Base-by-base conservation (phyloP, 805 yeast genomes). In the Yarrowia deformans region DNA sequence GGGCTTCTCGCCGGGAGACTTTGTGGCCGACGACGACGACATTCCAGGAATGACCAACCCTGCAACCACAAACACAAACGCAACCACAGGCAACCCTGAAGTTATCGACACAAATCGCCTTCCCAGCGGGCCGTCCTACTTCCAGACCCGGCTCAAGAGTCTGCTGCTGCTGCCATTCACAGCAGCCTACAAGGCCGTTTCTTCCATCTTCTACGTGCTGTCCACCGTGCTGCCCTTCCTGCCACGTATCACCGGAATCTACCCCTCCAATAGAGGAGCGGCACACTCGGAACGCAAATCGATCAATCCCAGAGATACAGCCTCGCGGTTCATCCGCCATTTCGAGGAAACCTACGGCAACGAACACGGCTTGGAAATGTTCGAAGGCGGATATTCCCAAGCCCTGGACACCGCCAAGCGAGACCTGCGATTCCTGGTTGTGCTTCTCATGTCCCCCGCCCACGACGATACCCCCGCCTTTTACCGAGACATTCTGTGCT, bases 321-420 rank as follows among this genome's bases (percentile, higher is more conserved):
- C 87, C 0, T 80, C 83, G 67, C 79, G 82, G 70, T 87, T 88
- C 72, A 80, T 83, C 37, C 77, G 83, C 29, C 82, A 81, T 29
- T 82, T 88, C 64, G 88, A 87, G 73, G 88, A 85, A 71, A 78
- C 70, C 73, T 79, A 72, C 46, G 79, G 77, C 69, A 72, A 40
- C n/a, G 48, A 67, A 4, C 67, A 54, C 39, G 66, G 54, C 9
- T 35, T 70, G 46, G 61, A 73, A 70, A 63, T 75, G 72, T 82
- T 85, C 67, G 87, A 86, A 72, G 92, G 92, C 13, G 88, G 94
- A 48, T 93, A 92, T 78, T 86, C 93, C 1, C 88, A 88, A 70
- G 92, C 97, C 1, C 79, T 93, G 63, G 86, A 84, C 73, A 81
- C 83, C 73, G 88, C 93, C 40, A 88, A 90, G 60, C 81, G 84